Evolutionary conservation across 345 rosid genomes (phyloP), one percentile per base, ranked within the genome.

Genomic region (Lumnitzera littorea): DNA sequence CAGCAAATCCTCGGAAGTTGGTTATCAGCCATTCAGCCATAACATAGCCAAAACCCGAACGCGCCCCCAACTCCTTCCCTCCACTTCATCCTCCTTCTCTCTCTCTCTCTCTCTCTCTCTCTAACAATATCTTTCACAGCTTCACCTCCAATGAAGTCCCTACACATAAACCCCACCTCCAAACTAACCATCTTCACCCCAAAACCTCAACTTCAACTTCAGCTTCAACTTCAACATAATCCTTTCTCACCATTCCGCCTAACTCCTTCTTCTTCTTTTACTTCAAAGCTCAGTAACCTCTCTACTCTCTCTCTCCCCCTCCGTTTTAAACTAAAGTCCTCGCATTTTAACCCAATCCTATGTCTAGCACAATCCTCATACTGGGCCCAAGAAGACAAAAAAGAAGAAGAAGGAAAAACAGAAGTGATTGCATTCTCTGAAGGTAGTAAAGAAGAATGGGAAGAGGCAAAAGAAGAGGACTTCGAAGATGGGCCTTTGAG

Each of bases 401-500:
- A 31, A 16, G 31, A 53, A 53, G 13, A 23, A 53, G 56, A 53
- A 53, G 29, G 6, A 20, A 2, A 53, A 53, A 23, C 4, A 24
- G 58, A 12, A 17, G 58, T 25, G 10, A 3, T 25, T 41, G 46
- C 58, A 14, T 55, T 46, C 11, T 55, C 13, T 11, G 20, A 8
- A 17, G 63, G 43, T 9, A 36, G 43, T 36, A 9, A 36, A 36
- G 43, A 36, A 36, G 43, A 36, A 36, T 6, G 5, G 7, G 43
- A 36, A 36, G 43, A 36, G 43, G 43, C 10, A 36, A 36, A 36
- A 4, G 79, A 62, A 57, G 76, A 50, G 29, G 67, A 56, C 16
- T 59, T 41, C 46, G 66, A 50, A 17, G 72, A 50, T 15, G 74
- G 65, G 31, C 57, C 15, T 64, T 61, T 49, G 61, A 17, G 46